These are phyloP conservation scores for Penicillium egyptiacum DNA, from an alignment of 495 filamentous ascomycete species.

Conservation along the genomic window DNA sequence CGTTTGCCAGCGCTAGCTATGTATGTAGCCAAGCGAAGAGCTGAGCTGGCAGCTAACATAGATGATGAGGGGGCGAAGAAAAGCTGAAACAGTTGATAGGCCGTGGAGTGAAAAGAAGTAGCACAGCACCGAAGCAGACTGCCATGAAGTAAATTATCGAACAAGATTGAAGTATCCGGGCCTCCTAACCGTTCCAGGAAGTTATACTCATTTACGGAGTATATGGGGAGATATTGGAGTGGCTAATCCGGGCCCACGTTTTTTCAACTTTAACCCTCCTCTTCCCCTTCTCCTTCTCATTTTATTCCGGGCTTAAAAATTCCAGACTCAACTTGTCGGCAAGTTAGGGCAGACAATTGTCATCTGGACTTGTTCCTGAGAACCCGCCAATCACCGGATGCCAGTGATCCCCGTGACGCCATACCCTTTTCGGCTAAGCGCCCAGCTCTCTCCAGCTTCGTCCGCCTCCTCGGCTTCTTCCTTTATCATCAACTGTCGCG, in stretches of 20 bases:
- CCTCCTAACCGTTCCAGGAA: neutral
- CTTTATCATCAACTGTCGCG: constrained; percentile 23
- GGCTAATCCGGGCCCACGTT: neutral
- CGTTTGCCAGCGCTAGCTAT: neutral
- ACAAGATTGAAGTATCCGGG: neutral
- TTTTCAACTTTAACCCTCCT: neutral
- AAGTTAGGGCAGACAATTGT: constrained; percentile 4
- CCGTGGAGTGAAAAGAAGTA: neutral
- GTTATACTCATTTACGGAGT: neutral
- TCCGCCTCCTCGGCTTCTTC: constrained; percentile 19
- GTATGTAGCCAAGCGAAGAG: neutral
- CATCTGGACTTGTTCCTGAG: constrained; percentile 7
- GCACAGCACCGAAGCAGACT: neutral
- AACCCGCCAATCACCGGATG: neutral
- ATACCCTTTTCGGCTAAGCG: constrained; percentile 21
- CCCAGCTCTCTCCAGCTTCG: constrained; percentile 28
- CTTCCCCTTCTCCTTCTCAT: neutral
- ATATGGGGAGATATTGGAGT: neutral
- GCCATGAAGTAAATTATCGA: neutral
- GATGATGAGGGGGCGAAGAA: neutral
- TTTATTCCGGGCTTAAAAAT: neutral
- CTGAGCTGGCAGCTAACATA: neutral
- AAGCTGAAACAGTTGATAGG: neutral
- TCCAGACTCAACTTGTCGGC: neutral
- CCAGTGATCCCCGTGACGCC: constrained; percentile 11